phyloP scores from a whole-genome alignment of 1,284 basidiomycete species.

The Veloboletus limbatus region DNA sequence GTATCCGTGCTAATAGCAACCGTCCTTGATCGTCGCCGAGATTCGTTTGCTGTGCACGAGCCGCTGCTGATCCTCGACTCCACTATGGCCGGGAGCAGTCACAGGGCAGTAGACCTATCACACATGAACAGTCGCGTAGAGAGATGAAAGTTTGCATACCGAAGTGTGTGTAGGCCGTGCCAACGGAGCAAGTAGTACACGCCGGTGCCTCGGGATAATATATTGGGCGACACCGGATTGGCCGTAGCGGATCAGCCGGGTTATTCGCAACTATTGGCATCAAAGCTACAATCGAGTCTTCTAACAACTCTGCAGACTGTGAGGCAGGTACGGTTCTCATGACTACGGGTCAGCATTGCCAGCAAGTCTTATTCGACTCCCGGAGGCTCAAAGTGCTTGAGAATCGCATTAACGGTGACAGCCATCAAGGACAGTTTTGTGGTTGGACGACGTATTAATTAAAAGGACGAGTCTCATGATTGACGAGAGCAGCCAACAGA shows the following conservation, averaged over 20 bases:
- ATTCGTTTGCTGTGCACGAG: conserved; percentile 31
- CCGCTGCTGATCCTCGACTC: conserved; percentile 30
- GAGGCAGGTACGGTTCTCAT: conserved; percentile 19
- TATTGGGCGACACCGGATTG: conserved; percentile 20
- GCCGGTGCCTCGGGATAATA: conserved; percentile 8
- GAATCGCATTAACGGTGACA: conserved; percentile 21
- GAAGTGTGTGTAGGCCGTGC: conserved; percentile 10
- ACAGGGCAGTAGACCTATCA: conserved; percentile 8
- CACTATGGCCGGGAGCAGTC: conserved; percentile 10
- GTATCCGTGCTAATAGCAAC: conserved; percentile 29
- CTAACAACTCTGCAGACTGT: conserved; percentile 8
- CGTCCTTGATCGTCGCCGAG: conserved; percentile 32
- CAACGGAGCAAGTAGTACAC: conserved; percentile 11
- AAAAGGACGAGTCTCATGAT: conserved; percentile 32
- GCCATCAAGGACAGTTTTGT: conserved; percentile 20
- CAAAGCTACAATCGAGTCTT: conserved; percentile 6
- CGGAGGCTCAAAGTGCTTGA: conserved; percentile 8
- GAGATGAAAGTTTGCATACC: conserved; percentile 27
- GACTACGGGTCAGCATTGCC: conserved; percentile 22
- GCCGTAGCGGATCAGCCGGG: conserved; percentile 30
- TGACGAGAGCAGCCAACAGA: conserved; percentile 19
- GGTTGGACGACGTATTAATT: conserved; percentile 30
- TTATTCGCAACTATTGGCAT: conserved; percentile 11
- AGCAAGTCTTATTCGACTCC: no score
- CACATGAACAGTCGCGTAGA: conserved; percentile 11